Evolutionary conservation across 164 flowering plant genomes (phyloP).

Genomic region (Piper betle): DNA sequence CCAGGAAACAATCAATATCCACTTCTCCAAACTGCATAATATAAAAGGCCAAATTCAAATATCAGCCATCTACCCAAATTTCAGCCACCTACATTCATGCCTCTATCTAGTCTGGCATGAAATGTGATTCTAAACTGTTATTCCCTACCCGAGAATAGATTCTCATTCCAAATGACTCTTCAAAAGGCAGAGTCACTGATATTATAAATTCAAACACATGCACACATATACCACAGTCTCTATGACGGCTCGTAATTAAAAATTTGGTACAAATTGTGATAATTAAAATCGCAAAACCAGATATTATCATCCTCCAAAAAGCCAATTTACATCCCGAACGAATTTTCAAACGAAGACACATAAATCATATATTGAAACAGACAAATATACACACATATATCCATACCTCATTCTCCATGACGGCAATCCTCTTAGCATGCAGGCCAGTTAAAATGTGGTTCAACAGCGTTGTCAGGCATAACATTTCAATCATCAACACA

Average conservation of each 20-base stretch:
- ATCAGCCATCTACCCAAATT: background rate
- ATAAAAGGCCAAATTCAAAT: background rate
- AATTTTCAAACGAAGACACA: background rate
- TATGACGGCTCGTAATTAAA: no score
- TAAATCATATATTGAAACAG: background rate
- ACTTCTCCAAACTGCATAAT: conserved; percentile 83
- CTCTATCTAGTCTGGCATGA: no score
- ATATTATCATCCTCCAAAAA: no score
- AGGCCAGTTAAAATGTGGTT: conserved; percentile 81
- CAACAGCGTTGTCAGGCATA: conserved; percentile 71
- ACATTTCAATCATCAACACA: background rate
- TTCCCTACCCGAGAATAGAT: no score
- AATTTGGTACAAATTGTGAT: no score
- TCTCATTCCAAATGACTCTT: no score
- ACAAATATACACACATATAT: background rate
- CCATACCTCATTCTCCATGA: conserved; percentile 91
- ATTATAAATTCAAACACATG: background rate
- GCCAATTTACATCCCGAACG: no score
- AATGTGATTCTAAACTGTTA: no score
- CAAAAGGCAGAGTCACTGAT: background rate
- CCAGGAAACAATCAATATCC: conserved; percentile 90
- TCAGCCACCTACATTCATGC: no score
- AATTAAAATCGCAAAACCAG: no score
- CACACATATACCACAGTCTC: conserved; percentile 42
- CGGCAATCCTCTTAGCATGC: conserved; percentile 93